Conservation (phyloP, 2,329 filamentous ascomycete species). For the Colletotrichum sp. region DNA sequence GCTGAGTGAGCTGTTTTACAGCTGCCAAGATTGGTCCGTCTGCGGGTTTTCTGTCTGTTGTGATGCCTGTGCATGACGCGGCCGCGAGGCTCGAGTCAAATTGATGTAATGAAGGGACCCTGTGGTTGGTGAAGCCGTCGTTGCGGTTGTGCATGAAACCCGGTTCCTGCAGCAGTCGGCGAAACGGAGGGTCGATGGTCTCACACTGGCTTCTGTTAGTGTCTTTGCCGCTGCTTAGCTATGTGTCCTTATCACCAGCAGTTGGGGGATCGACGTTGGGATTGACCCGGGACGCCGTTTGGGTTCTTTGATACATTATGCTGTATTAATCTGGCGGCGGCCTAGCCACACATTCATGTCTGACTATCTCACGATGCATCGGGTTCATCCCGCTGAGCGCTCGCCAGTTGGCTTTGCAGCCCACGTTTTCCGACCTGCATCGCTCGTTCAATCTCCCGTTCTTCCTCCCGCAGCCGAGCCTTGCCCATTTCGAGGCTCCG, state of each 20-base stretch:
- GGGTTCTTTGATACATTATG: neutral
- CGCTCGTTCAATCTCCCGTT: conserved; percentile 70
- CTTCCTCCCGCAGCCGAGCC: conserved; percentile 67
- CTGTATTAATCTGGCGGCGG: neutral
- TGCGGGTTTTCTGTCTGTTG: neutral
- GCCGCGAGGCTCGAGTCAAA: neutral
- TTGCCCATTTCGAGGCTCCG: conserved; percentile 65
- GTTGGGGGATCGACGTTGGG: neutral
- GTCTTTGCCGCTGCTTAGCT: neutral
- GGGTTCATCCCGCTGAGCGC: conserved; percentile 21
- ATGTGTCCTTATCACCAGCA: neutral
- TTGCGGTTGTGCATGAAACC: conserved; percentile 7
- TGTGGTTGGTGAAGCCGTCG: neutral
- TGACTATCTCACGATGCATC: neutral
- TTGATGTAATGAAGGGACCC: neutral
- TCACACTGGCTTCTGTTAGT: conserved; percentile 2
- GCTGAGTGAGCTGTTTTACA: neutral
- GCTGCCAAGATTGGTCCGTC: neutral
- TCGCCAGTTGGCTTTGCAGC: conserved; percentile 63
- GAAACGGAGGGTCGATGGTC: neutral
- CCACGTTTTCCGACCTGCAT: conserved; percentile 73
- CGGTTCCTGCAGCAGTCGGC: conserved; percentile 17
- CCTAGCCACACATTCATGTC: neutral
- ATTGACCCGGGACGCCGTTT: neutral
- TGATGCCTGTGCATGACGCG: neutral